Evolutionary conservation across 495 filamentous ascomycete species (phyloP), one percentile per base, ranked within the genome.

Genomic region (Tuber magnatum): DNA sequence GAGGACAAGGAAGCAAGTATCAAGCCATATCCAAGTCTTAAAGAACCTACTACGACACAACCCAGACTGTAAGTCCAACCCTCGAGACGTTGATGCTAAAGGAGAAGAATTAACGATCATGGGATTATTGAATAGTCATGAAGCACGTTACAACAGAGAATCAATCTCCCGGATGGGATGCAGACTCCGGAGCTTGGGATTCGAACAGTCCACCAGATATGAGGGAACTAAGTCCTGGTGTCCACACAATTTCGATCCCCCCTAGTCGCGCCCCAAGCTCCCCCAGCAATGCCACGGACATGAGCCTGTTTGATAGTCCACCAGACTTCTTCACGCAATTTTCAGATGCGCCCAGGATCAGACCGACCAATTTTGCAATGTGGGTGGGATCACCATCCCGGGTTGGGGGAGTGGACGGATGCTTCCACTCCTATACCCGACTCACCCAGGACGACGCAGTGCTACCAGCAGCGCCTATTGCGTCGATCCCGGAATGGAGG

Each of bases 21-120:
- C 94, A 0, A 97, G 94, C 79, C 95, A 99, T 83, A 92, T 98
- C 75, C 95, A 99, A 85, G 94, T 97, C n/a, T 84, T 99, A 68
- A 97, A 96, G 85, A 89, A 89, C 20, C 92, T 94, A 80, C 86
- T 94, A 76, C 86, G 87, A 73, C 86, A 88, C 38, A 88, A 92
- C 79, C 88, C 86, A 48, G 82, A 77, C 75, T 85, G 86, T 88
- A 74, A 83, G 85, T 79, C 70, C 81, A 51, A 61, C 73, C 82
- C 81, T 61, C 44, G n/a, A 61, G 42, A 61, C 7, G 28, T 10
- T 28, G 14, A 65, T 35, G 12, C 28, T 3, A 35, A 65, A 65
- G 35, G 28, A 65, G 28, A 35, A 20, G 28, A 7, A 65, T 65
- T 38, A 28, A n/a, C 72, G 73, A 72, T 80, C 51, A 32, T 69